Conservation (phyloP, 2,329 filamentous ascomycete genomes). For the Talaromyces amestolkiae region DNA sequence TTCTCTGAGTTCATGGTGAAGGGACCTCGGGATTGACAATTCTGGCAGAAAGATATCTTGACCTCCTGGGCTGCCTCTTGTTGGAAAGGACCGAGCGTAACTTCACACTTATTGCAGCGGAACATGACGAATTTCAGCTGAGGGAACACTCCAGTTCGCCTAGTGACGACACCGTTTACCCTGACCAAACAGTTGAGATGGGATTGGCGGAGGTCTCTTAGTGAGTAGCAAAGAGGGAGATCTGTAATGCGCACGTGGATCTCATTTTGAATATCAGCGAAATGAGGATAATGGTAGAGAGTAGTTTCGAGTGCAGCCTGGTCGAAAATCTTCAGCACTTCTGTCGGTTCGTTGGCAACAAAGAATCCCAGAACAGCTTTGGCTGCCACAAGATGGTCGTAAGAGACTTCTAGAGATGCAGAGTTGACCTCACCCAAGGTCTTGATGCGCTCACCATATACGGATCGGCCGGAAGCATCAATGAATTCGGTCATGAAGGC, state of each 20-base stretch:
- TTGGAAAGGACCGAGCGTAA: conserved; percentile 91
- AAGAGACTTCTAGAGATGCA: conserved; percentile 93
- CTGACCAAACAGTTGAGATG: conserved; percentile 95
- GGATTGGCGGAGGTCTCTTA: conserved; percentile 89
- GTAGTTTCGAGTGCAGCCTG: conserved; percentile 96
- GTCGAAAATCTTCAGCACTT: conserved; percentile 94
- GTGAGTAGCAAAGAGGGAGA: conserved; percentile 88
- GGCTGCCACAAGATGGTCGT: conserved; percentile 82
- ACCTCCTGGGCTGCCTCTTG: conserved; percentile 96
- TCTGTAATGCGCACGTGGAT: conserved; percentile 97
- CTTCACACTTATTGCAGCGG: conserved; percentile 88
- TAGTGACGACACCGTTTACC: conserved; percentile 91
- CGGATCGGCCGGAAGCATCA: conserved; percentile 81
- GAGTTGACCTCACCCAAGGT: conserved; percentile 97
- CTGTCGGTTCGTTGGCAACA: conserved; percentile 89
- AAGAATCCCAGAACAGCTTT: conserved; percentile 96
- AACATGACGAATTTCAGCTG: conserved; percentile 99
- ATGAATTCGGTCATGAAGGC: conserved; percentile 95
- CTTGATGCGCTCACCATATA: conserved; percentile 90
- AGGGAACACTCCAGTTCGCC: conserved; percentile 91
- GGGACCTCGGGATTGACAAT: conserved; percentile 89
- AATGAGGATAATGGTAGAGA: conserved; percentile 93
- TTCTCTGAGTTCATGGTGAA: conserved; percentile 96
- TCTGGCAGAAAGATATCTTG: conserved; percentile 93
- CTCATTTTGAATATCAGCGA: conserved; percentile 94